Evolutionary conservation across 768 basidiomycete species (phyloP), one percentile per base, ranked within the genome.

Genomic region (Gymnopilus dilepis): DNA sequence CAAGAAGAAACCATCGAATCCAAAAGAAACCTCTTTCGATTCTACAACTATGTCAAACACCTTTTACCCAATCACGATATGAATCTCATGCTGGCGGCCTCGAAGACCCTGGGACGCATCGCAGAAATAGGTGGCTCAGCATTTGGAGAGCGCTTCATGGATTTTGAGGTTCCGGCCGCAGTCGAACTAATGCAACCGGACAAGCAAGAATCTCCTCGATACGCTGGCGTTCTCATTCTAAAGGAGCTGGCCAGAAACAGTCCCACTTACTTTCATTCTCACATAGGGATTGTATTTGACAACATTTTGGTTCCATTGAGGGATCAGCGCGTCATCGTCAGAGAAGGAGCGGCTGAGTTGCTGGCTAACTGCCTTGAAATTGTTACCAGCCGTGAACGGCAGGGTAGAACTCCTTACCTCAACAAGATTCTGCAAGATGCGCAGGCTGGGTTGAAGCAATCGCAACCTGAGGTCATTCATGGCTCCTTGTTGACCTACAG

Each of bases 341-440:
- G 97, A 59, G 97, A 98, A 74, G 92, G 93, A 31, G 95, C 96
- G 0, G 94, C 95, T 0, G 94, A 97, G 67, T 84, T 99, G 4
- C 81, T 99, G n/a, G 94, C 95, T 0, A 92, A 91, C 1, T 97
- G 95, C 73, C 77, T 99, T 48, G 91, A 94, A 68, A 97, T 98
- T 60, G 87, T 97, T 9, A 85, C 86, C 26, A 80, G 84, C 65
- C 78, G 94, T 70, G 88, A 93, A 68, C 83, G 90, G 19, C 85
- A 88, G 66, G 78, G 83, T 0, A 50, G 82, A 55, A 89, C 80
- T 67, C 79, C 82, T 48, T 92, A 89, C 68, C 82, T 96, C 58
- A 76, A 80, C 63, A 90, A 90, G 78, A 91, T 99, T n/a, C 84
- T 96, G 30, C 86, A 89, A 58, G 95, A 99, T 69, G 94, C 95